Evolutionary conservation across 2,329 filamentous ascomycete genomes (phyloP).

Genomic region (Helicocarpus griseus): DNA sequence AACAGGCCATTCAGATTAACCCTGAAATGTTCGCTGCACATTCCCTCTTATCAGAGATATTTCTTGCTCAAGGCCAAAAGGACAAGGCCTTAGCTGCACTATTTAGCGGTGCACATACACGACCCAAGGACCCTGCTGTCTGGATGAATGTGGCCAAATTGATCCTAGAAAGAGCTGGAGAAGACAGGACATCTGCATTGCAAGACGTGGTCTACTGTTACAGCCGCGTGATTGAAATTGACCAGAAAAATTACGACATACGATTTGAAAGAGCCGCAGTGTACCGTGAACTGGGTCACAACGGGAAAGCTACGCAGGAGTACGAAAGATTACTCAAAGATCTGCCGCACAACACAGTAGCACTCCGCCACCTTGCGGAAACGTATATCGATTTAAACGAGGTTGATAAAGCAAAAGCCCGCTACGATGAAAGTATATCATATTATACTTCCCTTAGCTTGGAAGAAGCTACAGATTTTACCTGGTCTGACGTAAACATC

Average conservation of each 20-base stretch:
- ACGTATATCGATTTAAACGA: slow-evolving; percentile 45
- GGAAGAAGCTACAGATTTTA: slow-evolving; percentile 37
- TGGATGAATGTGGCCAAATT: slow-evolving; percentile 50
- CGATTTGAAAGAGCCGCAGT: slow-evolving; percentile 48
- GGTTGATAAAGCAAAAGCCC: slow-evolving; percentile 37
- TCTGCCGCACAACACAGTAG: slow-evolving; percentile 44
- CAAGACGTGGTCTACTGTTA: slow-evolving; percentile 45
- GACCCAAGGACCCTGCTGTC: slow-evolving; percentile 44
- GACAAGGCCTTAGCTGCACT: slow-evolving; percentile 48
- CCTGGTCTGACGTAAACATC: slow-evolving; percentile 77
- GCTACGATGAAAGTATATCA: slow-evolving; percentile 45
- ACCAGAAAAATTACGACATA: slow-evolving; percentile 42
- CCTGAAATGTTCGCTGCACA: slow-evolving; percentile 55
- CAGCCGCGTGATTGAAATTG: slow-evolving; percentile 44
- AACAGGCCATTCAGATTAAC: slow-evolving; percentile 45
- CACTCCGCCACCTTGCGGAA: slow-evolving; percentile 48
- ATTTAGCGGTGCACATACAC: slow-evolving; percentile 49
- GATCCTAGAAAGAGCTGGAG: slow-evolving; percentile 40
- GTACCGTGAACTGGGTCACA: slow-evolving; percentile 41
- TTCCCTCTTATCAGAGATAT: slow-evolving; percentile 50
- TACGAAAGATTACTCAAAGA: slow-evolving; percentile 47
- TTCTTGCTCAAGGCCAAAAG: slow-evolving; percentile 45
- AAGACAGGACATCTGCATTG: slow-evolving; percentile 33
- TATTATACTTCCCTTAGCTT: slow-evolving; percentile 38
- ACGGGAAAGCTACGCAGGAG: slow-evolving; percentile 39